Conservation (phyloP, 495 filamentous ascomycete species). For the Penicillium taxi region DNA sequence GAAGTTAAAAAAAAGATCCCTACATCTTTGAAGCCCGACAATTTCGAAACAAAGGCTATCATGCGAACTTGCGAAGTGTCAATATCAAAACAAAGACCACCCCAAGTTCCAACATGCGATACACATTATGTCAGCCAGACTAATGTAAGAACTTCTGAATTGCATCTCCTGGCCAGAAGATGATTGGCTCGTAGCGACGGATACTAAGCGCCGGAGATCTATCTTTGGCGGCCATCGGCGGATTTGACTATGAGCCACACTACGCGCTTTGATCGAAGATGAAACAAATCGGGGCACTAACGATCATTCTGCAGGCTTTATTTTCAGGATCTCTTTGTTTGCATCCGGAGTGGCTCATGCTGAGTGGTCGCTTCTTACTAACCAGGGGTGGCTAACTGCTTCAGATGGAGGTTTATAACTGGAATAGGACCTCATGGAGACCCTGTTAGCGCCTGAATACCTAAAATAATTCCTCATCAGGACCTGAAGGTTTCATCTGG, state of each 20-base stretch:
- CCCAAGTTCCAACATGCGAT: too few relatives aligned
- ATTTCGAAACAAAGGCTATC: too few relatives aligned
- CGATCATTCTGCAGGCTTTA: conserved; percentile 9
- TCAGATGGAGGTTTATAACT: conserved; percentile 10
- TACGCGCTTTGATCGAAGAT: conserved; percentile 12
- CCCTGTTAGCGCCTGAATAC: conserved; percentile 10
- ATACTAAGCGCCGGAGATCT: conserved; percentile 20
- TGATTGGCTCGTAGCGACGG: conserved; percentile 14
- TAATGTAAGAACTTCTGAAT: not conserved
- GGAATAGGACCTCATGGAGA: conserved; percentile 1
- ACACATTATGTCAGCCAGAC: not conserved
- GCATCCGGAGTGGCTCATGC: conserved; percentile 3
- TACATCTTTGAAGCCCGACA: too few relatives aligned
- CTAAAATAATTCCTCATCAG: not conserved
- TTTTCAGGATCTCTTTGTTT: conserved; percentile 17
- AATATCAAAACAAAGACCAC: too few relatives aligned
- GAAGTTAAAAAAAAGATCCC: too few relatives aligned
- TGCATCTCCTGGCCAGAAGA: conserved; percentile 1
- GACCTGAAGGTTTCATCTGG: not conserved
- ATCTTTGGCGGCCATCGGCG: conserved; percentile 13
- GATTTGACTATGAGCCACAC: conserved; percentile 6
- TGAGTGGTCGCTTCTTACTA: conserved; percentile 10
- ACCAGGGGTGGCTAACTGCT: conserved; percentile 7
- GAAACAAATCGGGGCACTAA: too few relatives aligned
- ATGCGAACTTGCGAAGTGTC: too few relatives aligned